Base-by-base conservation (phyloP, 805 yeast species). In the Hanseniaspora guilliermondii region DNA sequence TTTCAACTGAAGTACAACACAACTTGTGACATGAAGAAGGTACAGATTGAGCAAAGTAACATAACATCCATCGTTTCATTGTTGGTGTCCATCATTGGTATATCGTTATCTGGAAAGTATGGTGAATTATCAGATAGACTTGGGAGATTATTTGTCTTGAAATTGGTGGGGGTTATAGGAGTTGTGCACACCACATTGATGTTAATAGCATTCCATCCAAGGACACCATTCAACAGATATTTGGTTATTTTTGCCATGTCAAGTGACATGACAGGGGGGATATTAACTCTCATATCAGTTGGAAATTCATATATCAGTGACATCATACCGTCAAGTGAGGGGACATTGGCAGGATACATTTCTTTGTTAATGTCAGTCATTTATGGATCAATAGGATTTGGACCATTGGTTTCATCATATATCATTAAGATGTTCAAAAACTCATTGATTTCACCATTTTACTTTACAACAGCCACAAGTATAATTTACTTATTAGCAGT, bases 251-350 rank as follows among this genome's bases (percentile, higher is more conserved):
- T 73, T 0, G 68, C 77, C 2, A 73, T 73, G 14, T 56, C 75
- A 0, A 36, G 82, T 1, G 74, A 73, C 25, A 52, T 75, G 3
- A 76, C 82, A n/a, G 96, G 96, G 24, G 83, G 87, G 0, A 49
- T 75, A 8, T 66, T 78, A 56, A 73, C 81, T 6, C 60, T 82
- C 35, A 61, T 83, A 49, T 77, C 83, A 9, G 68, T 83, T 32
- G 69, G 79, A 12, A 82, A 82, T 62, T 78, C 89, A 57, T 87
- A 86, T 62, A 73, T 85, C 17, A 72, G 87, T 4, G 96, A 87
- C 68, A 79, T 86, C 39, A 81, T 80, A 6, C 82, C 80, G 21
- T 76, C 85, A 0, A 73, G 71, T 35, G 72, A 76, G 54, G 69
- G 95, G 57, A 75, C 79, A 24, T 73, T 76, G 53, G 71, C 75